Percentiles rank a stretch among this genome's conserved stretches.
These are phyloP conservation scores for Dalechampia spathulata DNA, from an alignment of 441 rosid species.

Conservation along the genomic window DNA sequence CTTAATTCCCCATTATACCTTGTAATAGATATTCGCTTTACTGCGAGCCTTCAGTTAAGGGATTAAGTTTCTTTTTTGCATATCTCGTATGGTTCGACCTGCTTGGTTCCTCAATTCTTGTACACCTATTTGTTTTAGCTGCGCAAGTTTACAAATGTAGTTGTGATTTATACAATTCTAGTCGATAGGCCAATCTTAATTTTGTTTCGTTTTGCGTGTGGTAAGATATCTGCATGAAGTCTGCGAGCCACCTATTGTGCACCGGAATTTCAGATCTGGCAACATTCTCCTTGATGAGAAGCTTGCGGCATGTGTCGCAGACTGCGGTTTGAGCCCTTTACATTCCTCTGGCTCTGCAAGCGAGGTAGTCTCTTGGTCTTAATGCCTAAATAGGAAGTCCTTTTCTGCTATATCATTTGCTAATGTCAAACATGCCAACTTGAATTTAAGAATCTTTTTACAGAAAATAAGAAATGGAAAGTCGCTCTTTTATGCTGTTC, in stretches of 20 bases:
- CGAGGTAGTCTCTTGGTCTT: slow-evolving; percentile 33
- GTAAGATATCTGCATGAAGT: slow-evolving; percentile 80
- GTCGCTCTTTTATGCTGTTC: no score
- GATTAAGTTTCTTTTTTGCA: no score
- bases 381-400: no score
- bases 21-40: not conserved
- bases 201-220: slow-evolving; percentile 8
- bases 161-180: not conserved
- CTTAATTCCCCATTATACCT: not conserved
- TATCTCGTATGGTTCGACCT: slow-evolving; percentile 1
- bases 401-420: no score
- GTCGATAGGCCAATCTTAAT: not conserved
- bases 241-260: slow-evolving; percentile 68
- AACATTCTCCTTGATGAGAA: slow-evolving; percentile 72
- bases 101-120: no score
- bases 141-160: not conserved
- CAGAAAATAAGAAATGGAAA: no score
- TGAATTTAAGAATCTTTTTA: no score
- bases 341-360: slow-evolving; percentile 41
- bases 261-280: slow-evolving; percentile 66
- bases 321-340: slow-evolving; percentile 65
- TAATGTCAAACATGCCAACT: no score
- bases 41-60: not conserved
- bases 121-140: no score
- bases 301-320: slow-evolving; percentile 56